Conservation (phyloP, 2,329 filamentous ascomycete species). For the Teratosphaeria epicoccoides region DNA sequence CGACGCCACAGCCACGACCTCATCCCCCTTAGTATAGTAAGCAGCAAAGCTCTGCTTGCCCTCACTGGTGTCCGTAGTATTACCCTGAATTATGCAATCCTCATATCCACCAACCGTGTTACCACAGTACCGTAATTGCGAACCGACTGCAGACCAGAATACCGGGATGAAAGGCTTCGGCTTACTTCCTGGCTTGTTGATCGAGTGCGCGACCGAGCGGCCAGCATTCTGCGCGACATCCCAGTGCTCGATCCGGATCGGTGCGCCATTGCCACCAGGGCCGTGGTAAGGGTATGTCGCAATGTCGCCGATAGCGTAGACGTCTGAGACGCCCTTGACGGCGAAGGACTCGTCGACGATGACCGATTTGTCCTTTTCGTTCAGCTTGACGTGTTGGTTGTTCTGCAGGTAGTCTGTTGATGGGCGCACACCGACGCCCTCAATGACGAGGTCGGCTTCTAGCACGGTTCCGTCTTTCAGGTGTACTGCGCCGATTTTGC, state of each 20-base stretch:
- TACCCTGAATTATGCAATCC: constrained; percentile 69
- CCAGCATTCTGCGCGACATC: constrained; percentile 93
- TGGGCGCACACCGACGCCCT: constrained; percentile 80
- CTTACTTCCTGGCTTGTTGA: constrained; percentile 52
- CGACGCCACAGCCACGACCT: constrained; percentile 76
- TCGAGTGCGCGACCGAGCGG: constrained; percentile 65
- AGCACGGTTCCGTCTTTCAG: constrained; percentile 80
- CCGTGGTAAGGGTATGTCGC: constrained; percentile 90
- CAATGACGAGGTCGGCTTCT: constrained; percentile 78
- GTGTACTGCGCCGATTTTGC: constrained; percentile 66
- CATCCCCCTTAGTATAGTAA: constrained; percentile 79
- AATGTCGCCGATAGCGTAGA: constrained; percentile 92
- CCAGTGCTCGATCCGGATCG: constrained; percentile 91
- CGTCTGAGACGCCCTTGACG: constrained; percentile 64
- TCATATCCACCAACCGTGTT: constrained; percentile 77
- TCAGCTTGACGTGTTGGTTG: constrained; percentile 58
- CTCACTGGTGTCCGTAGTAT: constrained; percentile 49
- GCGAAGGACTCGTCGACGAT: constrained; percentile 69
- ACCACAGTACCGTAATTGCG: constrained; percentile 86
- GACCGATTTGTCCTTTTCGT: constrained; percentile 79
- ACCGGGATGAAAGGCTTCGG: constrained; percentile 75
- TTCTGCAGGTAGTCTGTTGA: constrained; percentile 72
- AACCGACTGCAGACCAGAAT: constrained; percentile 90
- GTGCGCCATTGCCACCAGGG: constrained; percentile 64
- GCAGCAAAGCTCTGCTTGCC: constrained; percentile 69